phyloP scores from a whole-genome alignment of 2,329 filamentous ascomycete genomes.

The Fusarium mexicanum region DNA sequence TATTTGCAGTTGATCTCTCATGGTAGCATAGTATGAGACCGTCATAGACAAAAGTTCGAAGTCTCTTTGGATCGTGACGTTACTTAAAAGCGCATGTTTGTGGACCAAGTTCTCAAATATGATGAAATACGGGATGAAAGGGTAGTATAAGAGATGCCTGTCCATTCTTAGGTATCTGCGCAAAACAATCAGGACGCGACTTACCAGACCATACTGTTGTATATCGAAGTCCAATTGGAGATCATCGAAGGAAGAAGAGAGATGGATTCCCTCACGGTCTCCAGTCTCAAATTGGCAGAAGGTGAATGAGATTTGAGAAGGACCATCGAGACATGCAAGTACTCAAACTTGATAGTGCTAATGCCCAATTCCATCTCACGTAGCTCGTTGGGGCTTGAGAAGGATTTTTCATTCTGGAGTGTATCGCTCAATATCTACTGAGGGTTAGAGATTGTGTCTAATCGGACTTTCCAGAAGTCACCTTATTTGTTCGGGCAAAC shows the following conservation, averaged over 20 bases:
- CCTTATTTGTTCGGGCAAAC: neutral
- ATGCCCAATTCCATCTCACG: conserved; percentile 12
- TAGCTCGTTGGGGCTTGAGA: neutral
- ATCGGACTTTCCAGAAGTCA: neutral
- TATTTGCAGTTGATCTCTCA: neutral
- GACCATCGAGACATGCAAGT: neutral
- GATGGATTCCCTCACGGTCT: neutral
- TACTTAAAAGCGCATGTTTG: accelerated
- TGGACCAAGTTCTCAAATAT: neutral
- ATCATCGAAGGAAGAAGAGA: conserved; percentile 3
- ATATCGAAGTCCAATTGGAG: conserved; percentile 5
- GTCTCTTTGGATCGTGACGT: neutral
- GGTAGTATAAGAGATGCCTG: conserved; percentile 15
- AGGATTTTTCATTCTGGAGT: neutral
- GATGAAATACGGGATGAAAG: conserved; percentile 17
- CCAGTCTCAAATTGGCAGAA: neutral
- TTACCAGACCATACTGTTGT: conserved; percentile 14
- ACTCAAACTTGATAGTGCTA: neutral
- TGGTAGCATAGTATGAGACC: neutral
- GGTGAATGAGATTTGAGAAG: neutral
- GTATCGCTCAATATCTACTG: neutral
- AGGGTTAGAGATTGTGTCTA: neutral
- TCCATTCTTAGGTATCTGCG: neutral
- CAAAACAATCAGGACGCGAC: accelerated
- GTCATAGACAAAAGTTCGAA: neutral